Evolutionary conservation across 768 basidiomycete genomes (phyloP).

Genomic region (Lenzites betulinus): DNA sequence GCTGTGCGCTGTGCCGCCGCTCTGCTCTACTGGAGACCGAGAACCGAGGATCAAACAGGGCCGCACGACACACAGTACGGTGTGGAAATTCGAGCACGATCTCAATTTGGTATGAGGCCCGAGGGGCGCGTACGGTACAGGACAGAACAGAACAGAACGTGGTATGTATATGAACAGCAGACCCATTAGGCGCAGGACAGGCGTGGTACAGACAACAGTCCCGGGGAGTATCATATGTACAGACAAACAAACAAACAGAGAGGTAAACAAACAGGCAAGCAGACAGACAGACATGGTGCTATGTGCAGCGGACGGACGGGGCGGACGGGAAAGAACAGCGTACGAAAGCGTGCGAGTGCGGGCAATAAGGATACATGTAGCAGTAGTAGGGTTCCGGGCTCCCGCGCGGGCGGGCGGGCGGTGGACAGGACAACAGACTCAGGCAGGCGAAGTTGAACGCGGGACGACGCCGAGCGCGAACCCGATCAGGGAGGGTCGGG

Average conservation of each 20-base stretch:
- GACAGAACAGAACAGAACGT: no score
- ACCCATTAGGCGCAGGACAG: not conserved
- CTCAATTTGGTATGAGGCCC: no score
- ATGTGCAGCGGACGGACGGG: no score
- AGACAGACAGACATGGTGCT: not conserved
- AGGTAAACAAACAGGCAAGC: conserved; percentile 2
- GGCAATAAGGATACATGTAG: conserved; percentile 15
- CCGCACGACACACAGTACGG: no score
- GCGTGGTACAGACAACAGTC: conserved; percentile 15
- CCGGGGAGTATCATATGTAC: conserved; percentile 10
- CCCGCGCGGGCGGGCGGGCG: not conserved
- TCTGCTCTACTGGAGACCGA: no score
- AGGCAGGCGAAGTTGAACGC: no score
- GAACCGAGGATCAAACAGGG: no score
- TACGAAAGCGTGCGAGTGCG: conserved; percentile 8
- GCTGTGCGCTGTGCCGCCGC: no score
- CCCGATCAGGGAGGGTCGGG: not conserved
- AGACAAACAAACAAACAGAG: not conserved
- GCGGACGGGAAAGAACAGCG: not conserved
- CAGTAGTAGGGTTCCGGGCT: not conserved
- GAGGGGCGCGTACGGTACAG: no score
- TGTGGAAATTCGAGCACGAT: no score
- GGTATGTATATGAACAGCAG: not conserved
- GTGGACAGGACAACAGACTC: not conserved
- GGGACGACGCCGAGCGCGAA: no score